Conservation (phyloP, 768 basidiomycete genomes). For the Sistotremastrum suecicum region DNA sequence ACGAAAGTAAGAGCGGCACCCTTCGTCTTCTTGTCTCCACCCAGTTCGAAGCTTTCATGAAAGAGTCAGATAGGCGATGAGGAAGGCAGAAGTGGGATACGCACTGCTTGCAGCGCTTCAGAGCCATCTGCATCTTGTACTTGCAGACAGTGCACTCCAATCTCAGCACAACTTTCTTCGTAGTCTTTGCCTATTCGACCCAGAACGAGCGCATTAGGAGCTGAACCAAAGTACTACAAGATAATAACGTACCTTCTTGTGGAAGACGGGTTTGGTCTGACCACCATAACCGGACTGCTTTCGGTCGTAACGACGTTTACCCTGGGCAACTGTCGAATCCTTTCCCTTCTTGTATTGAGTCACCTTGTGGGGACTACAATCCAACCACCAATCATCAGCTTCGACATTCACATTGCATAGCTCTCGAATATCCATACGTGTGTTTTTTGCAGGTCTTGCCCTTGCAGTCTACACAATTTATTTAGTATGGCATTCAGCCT, state of each 20-base stretch:
- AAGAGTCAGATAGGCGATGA: background rate
- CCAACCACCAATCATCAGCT: slow-evolving; percentile 6
- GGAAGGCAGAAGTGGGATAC: slow-evolving; percentile 18
- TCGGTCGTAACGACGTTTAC: slow-evolving; percentile 99
- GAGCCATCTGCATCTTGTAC: slow-evolving; percentile 89
- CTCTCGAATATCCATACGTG: slow-evolving; percentile 47
- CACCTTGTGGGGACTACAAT: slow-evolving; percentile 86
- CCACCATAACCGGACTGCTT: slow-evolving; percentile 99
- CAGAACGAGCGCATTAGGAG: background rate
- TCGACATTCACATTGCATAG: slow-evolving; percentile 5
- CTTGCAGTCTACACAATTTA: slow-evolving; percentile 60
- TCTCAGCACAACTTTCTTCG: slow-evolving; percentile 98
- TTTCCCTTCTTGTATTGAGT: slow-evolving; percentile 99
- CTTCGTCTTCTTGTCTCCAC: slow-evolving; percentile 99
- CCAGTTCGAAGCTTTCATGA: slow-evolving; percentile 78
- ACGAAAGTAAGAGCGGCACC: slow-evolving; percentile 92
- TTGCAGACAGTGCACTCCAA: slow-evolving; percentile 98
- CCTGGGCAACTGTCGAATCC: slow-evolving; percentile 94
- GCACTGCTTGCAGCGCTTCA: slow-evolving; percentile 99
- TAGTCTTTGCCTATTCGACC: slow-evolving; percentile 71
- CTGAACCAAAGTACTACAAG: slow-evolving; percentile 1
- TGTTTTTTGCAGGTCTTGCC: slow-evolving; percentile 95
- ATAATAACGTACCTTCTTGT: slow-evolving; percentile 78
- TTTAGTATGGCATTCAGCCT: slow-evolving; percentile 7
- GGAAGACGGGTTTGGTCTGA: slow-evolving; percentile 99